phyloP scores from a whole-genome alignment of 2,329 filamentous ascomycete species.

The Trichocomaceae sp. region DNA sequence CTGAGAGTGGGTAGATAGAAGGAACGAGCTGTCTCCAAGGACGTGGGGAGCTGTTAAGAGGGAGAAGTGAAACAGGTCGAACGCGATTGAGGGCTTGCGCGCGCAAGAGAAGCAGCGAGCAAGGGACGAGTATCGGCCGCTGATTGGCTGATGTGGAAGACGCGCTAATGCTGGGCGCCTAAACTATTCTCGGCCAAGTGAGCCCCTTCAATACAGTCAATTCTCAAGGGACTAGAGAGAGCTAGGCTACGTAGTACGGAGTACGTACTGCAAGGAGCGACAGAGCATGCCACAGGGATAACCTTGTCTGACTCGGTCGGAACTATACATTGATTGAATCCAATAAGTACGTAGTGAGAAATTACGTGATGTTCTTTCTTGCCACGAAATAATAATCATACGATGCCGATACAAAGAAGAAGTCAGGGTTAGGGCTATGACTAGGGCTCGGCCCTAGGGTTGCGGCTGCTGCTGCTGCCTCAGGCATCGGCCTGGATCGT shows the following conservation, averaged over 20 bases:
- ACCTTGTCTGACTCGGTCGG: no score
- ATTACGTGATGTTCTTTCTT: no score
- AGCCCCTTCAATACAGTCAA: no score
- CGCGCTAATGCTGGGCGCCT: not conserved
- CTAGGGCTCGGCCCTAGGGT: not conserved
- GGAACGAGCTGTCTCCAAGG: not conserved
- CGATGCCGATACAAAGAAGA: no score
- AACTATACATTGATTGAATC: no score
- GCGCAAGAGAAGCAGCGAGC: slow-evolving; percentile 1
- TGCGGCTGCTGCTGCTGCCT: not conserved
- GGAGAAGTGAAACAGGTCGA: not conserved
- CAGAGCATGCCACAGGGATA: not conserved
- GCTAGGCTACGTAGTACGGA: no score
- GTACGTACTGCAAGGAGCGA: not conserved
- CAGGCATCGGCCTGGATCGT: not conserved
- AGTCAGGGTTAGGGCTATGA: no score
- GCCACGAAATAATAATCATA: no score
- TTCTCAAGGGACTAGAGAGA: no score
- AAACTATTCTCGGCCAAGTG: no score
- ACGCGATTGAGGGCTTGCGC: not conserved
- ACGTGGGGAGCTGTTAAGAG: not conserved
- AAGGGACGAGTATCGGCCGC: slow-evolving; percentile 2
- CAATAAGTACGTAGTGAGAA: no score
- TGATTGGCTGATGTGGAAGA: slow-evolving; percentile 1
- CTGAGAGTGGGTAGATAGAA: no score